These are phyloP conservation scores for Coelastrella sp. DNA, from an alignment of 139 green algal genomes.

Conservation along the genomic window DNA sequence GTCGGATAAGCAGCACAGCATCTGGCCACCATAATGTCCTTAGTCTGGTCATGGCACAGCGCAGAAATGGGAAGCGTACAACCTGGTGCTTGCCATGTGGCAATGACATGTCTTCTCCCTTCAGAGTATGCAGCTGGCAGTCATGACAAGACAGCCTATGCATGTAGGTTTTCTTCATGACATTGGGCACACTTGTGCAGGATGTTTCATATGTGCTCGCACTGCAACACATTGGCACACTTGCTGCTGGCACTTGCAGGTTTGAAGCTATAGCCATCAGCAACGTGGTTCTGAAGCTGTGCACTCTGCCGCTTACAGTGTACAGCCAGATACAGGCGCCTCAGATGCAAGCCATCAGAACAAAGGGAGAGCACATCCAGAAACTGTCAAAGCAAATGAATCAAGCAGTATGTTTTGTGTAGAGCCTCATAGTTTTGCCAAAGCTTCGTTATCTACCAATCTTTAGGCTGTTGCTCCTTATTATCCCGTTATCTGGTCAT, in stretches of 20 bases:
- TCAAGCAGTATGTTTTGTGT: not conserved
- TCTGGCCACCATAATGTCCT: too few species aligned
- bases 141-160: not conserved
- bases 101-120: too few species aligned
- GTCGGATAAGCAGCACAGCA: too few species aligned
- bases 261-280: constrained; percentile 68
- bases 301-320: not conserved
- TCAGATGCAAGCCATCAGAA: constrained; percentile 1
- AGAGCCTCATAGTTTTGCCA: not conserved
- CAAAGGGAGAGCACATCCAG: not conserved
- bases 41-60: too few species aligned
- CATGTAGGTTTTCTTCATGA: not conserved
- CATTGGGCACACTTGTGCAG: too few species aligned
- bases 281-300: constrained; percentile 57
- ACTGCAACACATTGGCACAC: too few species aligned
- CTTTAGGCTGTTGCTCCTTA: too few species aligned
- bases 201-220: too few species aligned
- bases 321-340: not conserved
- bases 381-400: not conserved
- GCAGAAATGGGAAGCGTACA: too few species aligned
- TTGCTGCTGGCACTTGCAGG: constrained; percentile 33
- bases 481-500: too few species aligned
- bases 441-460: too few species aligned
- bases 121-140: not conserved
- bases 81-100: not conserved